These are phyloP conservation scores for Candida sithepensis DNA, from an alignment of 805 yeast species.

Conservation along the genomic window DNA sequence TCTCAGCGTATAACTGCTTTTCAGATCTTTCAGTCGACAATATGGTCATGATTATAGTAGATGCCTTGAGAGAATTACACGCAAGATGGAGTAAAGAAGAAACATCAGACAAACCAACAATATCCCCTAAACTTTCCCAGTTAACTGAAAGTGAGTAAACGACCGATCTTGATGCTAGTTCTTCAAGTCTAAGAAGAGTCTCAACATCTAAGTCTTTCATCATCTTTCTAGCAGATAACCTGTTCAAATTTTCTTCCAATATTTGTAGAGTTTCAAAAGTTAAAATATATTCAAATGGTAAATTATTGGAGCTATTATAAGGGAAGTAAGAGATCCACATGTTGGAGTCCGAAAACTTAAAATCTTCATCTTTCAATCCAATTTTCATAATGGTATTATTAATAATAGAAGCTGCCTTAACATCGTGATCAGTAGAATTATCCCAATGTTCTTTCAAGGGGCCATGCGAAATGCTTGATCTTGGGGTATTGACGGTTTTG, in stretches of 20 bases:
- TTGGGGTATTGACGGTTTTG: not conserved
- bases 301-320: conserved; percentile 15
- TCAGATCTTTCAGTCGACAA: conserved; percentile 40
- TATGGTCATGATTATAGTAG: conserved; percentile 36
- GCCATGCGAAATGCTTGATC: not conserved
- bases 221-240: conserved; percentile 17
- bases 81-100: conserved; percentile 11
- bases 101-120: conserved; percentile 2
- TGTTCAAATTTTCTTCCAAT: conserved; percentile 22
- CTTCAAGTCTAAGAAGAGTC: conserved; percentile 31
- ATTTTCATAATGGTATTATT: conserved; percentile 9
- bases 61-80: conserved; percentile 29
- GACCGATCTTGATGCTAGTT: conserved; percentile 29
- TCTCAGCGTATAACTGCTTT: conserved; percentile 43
- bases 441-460: not conserved
- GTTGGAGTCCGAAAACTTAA: conserved; percentile 6
- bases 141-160: conserved; percentile 17
- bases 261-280: conserved; percentile 14
- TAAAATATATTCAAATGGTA: conserved; percentile 22
- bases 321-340: conserved; percentile 8
- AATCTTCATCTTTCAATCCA: conserved; percentile 26
- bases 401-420: conserved; percentile 1
- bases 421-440: not conserved
- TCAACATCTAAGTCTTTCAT: conserved; percentile 20
- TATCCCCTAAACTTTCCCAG: conserved; percentile 20